These are phyloP conservation scores for Pistacia atlantica DNA, from an alignment of 345 rosid genomes.

Conservation along the genomic window DNA sequence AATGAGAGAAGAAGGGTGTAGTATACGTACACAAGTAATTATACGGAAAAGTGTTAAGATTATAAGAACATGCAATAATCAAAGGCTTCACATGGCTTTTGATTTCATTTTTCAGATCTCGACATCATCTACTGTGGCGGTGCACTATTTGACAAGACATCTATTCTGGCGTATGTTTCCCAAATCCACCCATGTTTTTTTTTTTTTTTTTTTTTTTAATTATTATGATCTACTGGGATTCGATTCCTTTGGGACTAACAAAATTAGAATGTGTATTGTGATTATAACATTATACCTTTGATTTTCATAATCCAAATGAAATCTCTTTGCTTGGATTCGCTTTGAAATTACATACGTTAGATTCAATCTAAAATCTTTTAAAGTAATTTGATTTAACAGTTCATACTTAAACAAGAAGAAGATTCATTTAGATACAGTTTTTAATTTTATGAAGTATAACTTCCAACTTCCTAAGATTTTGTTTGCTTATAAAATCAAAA, in stretches of 20 bases:
- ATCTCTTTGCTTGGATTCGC: background rate
- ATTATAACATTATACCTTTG: background rate
- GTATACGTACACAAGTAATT: constrained; percentile 1
- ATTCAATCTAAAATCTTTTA: too few species aligned
- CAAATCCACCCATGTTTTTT: background rate
- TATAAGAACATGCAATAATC: constrained; percentile 26
- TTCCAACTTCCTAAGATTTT: too few species aligned
- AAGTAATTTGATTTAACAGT: too few species aligned
- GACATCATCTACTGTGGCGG: constrained; percentile 18
- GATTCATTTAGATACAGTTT: too few species aligned
- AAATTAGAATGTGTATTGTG: too few species aligned
- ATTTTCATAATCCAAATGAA: background rate
- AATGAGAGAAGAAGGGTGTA: background rate
- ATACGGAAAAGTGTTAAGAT: constrained; percentile 20
- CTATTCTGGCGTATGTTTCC: background rate
- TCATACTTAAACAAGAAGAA: too few species aligned
- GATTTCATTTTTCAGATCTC: constrained; percentile 19
- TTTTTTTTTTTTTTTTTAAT: background rate
- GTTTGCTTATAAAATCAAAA: too few species aligned
- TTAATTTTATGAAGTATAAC: too few species aligned
- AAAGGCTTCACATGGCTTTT: constrained; percentile 20
- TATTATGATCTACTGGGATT: background rate
- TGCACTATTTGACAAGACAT: constrained; percentile 5
- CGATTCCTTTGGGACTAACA: too few species aligned
- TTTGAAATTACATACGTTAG: too few species aligned